phyloP scores from a whole-genome alignment of 176 grass and related monocot genomes.

The Zoysia japonica region DNA sequence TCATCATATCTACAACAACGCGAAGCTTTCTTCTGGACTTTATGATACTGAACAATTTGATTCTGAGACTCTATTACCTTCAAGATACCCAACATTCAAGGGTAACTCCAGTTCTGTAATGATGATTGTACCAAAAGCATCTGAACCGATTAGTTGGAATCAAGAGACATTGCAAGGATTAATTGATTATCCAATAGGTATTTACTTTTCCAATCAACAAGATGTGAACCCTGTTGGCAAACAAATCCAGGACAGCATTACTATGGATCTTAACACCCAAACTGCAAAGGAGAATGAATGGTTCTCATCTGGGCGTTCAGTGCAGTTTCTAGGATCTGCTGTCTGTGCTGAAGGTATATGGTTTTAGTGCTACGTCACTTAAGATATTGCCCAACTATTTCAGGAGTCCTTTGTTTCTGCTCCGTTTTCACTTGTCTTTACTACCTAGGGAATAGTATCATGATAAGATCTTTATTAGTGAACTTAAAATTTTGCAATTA shows the following conservation, averaged over 20 bases:
- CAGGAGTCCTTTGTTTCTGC: too few relatives aligned
- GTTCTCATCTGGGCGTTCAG: constrained; percentile 37
- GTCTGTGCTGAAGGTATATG: constrained; percentile 49
- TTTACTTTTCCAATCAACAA: constrained; percentile 27
- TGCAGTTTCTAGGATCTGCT: constrained; percentile 33
- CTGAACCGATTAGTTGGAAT: constrained; percentile 42
- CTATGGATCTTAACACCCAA: constrained; percentile 4
- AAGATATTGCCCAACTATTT: not conserved
- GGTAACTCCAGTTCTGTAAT: constrained; percentile 27
- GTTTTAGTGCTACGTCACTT: not conserved
- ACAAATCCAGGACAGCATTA: constrained; percentile 37
- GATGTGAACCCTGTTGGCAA: constrained; percentile 24
- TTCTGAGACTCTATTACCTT: constrained; percentile 30
- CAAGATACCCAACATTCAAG: constrained; percentile 28
- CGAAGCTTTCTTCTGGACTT: constrained; percentile 27
- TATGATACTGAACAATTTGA: constrained; percentile 28
- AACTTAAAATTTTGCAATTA: constrained; percentile 9
- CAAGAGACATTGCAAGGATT: constrained; percentile 38
- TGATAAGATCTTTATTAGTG: constrained; percentile 1
- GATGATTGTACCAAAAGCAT: constrained; percentile 29
- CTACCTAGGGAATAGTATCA: constrained; percentile 12
- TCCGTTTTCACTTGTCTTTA: not conserved
- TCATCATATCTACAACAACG: constrained; percentile 25
- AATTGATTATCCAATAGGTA: constrained; percentile 37
- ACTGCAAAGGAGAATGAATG: constrained; percentile 28